Conservation (phyloP, 257 asterid genomes). For the Pogostemon cablin region DNA sequence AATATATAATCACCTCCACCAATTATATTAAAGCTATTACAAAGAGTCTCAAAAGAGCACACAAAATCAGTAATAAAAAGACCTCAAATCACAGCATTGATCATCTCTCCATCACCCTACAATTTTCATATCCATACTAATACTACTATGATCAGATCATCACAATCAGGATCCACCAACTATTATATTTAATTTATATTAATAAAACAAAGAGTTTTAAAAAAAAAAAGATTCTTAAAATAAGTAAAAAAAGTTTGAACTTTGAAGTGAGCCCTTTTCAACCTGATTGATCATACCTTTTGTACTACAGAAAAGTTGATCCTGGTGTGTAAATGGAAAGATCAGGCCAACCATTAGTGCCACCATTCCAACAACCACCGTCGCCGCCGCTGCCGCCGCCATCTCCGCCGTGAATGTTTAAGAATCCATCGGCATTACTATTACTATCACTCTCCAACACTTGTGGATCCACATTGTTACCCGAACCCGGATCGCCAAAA, state of each 20-base stretch:
- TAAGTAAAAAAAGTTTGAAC: background rate
- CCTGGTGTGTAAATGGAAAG: constrained; percentile 82
- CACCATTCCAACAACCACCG: constrained; percentile 38
- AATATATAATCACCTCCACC: constrained; percentile 32
- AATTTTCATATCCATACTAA: constrained; percentile 26
- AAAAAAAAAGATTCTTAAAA: background rate
- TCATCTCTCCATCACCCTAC: constrained; percentile 25
- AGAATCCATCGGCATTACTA: constrained; percentile 48
- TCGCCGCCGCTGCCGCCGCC: constrained; percentile 38
- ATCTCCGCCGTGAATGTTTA: constrained; percentile 47
- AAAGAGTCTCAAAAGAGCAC: constrained; percentile 32
- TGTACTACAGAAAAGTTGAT: constrained; percentile 51
- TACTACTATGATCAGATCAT: constrained; percentile 28
- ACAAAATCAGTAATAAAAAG: constrained; percentile 29
- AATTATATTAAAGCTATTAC: constrained; percentile 19
- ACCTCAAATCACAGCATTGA: constrained; percentile 29
- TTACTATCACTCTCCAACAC: constrained; percentile 40
- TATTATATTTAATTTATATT: background rate
- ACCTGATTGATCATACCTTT: constrained; percentile 27
- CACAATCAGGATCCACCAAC: constrained; percentile 24
- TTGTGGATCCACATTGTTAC: constrained; percentile 39
- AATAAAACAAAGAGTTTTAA: background rate
- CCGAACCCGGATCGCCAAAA: constrained; percentile 45
- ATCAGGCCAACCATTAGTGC: constrained; percentile 73
- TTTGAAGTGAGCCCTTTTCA: constrained; percentile 20